Evolutionary conservation across 345 rosid species (phyloP), one percentile per base, ranked within the genome.

Genomic region (Syzygium aqueum): DNA sequence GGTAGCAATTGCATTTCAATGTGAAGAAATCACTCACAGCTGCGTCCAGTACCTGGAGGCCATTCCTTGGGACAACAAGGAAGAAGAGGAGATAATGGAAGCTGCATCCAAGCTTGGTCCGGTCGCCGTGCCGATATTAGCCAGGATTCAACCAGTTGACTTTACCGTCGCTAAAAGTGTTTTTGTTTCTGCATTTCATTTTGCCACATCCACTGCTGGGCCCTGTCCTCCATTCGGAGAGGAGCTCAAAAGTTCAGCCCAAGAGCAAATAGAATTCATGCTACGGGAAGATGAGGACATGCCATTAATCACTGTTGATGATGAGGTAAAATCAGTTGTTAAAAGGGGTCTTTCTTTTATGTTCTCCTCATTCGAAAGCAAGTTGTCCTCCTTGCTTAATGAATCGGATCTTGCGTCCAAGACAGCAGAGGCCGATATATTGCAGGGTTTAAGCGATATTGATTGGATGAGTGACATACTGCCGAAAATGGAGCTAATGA

Each of bases 211-310:
- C 52, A 90, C 90, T 73, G 95, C 93, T 17, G 92, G 90, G 52
- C 84, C 92, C 2, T 91, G 91, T 83, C 94, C 94, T 43, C 95
- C 94, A 77, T 93, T 95, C 84, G 94, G 90, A 23, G 92, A 92
- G 25, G 94, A 97, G 82, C 97, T 97, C 85, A 97, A 93, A 90
- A 89, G 90, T 53, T 94, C 99, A 83, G 98, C 99, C 57, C 97
- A 95, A 88, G 98, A 97, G 87, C 98, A 97, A 87, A 96, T 96
- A 19, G 99, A 97, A 19, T 94, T 93, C 92, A 95, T 97, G 99
- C 88, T 97, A 40, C 92, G 97, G 6, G 93, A 90, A 87, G 97
- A 97, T 85, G 90, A 92, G 43, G 95, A 97, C 65, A 91, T 88
- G 15, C 91, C 93, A 52, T 88, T 94, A 86, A 89, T 96, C n/a